These are phyloP conservation scores for Protomyces arabidopsidicola DNA, from an alignment of 1,139 yeast species.

Conservation along the genomic window DNA sequence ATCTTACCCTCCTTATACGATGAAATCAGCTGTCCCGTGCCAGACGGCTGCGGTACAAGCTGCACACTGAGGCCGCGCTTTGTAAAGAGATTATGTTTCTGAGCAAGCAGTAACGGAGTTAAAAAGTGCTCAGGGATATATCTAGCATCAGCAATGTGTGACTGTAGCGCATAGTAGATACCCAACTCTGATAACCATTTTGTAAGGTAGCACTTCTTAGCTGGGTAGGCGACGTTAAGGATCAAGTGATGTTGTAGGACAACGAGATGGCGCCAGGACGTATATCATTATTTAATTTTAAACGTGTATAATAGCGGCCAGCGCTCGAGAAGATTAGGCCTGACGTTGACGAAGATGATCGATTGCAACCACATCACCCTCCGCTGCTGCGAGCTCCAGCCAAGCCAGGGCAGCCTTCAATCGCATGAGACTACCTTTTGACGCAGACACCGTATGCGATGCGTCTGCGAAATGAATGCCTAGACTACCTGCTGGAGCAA, in stretches of 20 bases:
- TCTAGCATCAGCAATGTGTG: background rate
- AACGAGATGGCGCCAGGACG: no score
- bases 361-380: slow-evolving; percentile 1
- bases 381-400: slow-evolving; percentile 9
- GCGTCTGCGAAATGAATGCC: background rate
- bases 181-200: background rate
- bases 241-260: background rate
- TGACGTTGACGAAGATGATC: background rate
- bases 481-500: background rate
- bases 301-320: background rate
- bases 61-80: slow-evolving; percentile 50
- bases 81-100: slow-evolving; percentile 53
- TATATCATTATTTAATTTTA: no score
- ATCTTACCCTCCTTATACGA: slow-evolving; percentile 60
- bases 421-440: background rate
- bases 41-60: slow-evolving; percentile 73
- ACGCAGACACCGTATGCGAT: background rate
- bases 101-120: slow-evolving; percentile 75
- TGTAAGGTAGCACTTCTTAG: background rate
- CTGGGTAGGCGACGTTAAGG: background rate
- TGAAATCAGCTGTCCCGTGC: slow-evolving; percentile 81
- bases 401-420: slow-evolving; percentile 4
- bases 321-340: background rate
- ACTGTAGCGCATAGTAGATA: background rate
- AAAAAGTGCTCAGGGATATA: slow-evolving; percentile 75